Evolutionary conservation across 345 rosid genomes (phyloP).

Genomic region (Brassica juncea): DNA sequence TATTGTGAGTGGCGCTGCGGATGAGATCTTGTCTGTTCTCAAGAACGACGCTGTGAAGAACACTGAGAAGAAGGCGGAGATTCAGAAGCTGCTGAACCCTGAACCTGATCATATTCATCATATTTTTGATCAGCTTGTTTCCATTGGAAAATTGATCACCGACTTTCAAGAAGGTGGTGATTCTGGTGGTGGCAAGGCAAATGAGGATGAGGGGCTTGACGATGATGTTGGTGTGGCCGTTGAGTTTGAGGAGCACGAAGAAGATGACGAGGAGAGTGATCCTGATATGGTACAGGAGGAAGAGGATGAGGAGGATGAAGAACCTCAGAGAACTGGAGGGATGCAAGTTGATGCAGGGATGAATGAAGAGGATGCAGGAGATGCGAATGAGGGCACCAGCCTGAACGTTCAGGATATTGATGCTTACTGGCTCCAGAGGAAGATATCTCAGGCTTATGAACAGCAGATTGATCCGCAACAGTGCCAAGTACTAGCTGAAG

Average conservation of each 20-base stretch:
- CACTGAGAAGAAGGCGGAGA: slow-evolving; percentile 74
- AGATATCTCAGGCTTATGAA: slow-evolving; percentile 70
- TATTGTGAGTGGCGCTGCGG: slow-evolving; percentile 78
- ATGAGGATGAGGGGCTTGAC: slow-evolving; percentile 68
- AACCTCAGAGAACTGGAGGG: slow-evolving; percentile 49
- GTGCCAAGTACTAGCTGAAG: slow-evolving; percentile 83
- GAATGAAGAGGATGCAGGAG: slow-evolving; percentile 57
- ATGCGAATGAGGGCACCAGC: slow-evolving; percentile 48
- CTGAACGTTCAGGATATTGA: slow-evolving; percentile 87
- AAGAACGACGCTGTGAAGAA: slow-evolving; percentile 62
- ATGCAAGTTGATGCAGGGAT: slow-evolving; percentile 70
- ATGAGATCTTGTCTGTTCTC: slow-evolving; percentile 85
- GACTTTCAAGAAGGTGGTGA: slow-evolving; percentile 68
- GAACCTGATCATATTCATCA: slow-evolving; percentile 42
- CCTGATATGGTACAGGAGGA: slow-evolving; percentile 80
- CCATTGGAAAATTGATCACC: slow-evolving; percentile 65
- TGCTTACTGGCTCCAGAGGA: slow-evolving; percentile 96
- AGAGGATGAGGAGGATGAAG: slow-evolving; percentile 69
- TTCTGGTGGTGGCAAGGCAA: slow-evolving; percentile 40
- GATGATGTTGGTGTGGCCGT: slow-evolving; percentile 84
- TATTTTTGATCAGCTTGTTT: slow-evolving; percentile 69
- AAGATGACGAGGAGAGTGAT: slow-evolving; percentile 80
- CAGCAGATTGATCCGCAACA: slow-evolving; percentile 80
- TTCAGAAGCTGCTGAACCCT: slow-evolving; percentile 67
- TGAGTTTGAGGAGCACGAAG: slow-evolving; percentile 57